These are phyloP conservation scores for Aspergillus pseudoterreus DNA, from an alignment of 2,329 filamentous ascomycete genomes.

Conservation along the genomic window DNA sequence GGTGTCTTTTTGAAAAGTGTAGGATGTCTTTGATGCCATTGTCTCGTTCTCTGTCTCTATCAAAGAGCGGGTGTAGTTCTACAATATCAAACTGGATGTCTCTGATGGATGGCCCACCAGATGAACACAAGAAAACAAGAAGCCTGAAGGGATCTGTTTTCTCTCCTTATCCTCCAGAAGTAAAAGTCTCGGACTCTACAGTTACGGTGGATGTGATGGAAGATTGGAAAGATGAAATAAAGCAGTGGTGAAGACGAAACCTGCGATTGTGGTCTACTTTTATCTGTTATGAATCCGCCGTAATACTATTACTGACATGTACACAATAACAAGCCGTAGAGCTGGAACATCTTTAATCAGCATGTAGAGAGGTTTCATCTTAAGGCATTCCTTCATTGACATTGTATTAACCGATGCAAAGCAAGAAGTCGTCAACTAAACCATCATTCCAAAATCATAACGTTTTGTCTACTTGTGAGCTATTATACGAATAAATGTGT, in stretches of 20 bases:
- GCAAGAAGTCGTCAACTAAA: constrained; percentile 12
- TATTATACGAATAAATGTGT: constrained; percentile 14
- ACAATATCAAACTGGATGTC: background rate
- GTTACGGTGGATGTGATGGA: background rate
- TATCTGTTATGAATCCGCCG: too few species aligned
- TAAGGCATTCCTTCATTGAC: constrained; percentile 23
- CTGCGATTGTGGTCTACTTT: too few species aligned
- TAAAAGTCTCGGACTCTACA: background rate
- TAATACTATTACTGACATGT: background rate
- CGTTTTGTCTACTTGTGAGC: constrained; percentile 30
- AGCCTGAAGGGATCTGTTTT: too few species aligned
- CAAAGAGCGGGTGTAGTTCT: background rate
- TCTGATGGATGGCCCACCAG: background rate
- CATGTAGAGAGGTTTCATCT: constrained; percentile 3
- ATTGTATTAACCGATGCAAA: constrained; percentile 18
- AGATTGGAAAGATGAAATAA: too few species aligned
- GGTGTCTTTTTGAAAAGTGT: background rate
- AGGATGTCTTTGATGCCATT: background rate
- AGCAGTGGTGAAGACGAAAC: too few species aligned
- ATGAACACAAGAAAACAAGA: background rate
- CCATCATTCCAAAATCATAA: constrained; percentile 6
- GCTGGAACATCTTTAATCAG: background rate
- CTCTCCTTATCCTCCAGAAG: too few species aligned
- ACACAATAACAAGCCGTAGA: background rate
- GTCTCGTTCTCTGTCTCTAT: background rate